phyloP scores from a whole-genome alignment of 257 asterid genomes.

The Rhazya stricta region DNA sequence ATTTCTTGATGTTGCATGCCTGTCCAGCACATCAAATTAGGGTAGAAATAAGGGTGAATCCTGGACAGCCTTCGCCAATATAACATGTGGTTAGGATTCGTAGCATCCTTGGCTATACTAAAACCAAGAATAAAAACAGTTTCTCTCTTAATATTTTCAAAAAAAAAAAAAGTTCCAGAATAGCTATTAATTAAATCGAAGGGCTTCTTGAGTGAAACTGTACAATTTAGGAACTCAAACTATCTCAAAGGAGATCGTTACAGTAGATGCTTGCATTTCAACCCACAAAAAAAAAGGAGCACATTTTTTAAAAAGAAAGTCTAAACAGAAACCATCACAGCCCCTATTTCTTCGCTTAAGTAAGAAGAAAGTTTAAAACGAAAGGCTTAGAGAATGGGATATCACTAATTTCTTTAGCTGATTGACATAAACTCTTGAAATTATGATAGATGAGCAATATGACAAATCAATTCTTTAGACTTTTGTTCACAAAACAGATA shows the following conservation, averaged over 20 bases:
- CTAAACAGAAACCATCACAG: too few relatives aligned
- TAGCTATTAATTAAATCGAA: neutral
- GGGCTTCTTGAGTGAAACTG: neutral
- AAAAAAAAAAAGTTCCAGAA: too few relatives aligned
- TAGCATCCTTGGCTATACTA: neutral
- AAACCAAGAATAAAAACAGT: neutral
- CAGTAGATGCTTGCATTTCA: neutral
- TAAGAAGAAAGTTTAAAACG: neutral
- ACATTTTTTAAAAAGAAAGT: neutral
- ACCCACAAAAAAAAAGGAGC: too few relatives aligned
- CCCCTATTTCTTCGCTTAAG: neutral
- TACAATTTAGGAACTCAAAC: neutral
- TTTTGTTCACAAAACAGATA: neutral
- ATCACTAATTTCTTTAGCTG: neutral
- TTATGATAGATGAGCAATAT: neutral
- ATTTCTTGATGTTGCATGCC: neutral
- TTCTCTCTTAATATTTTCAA: neutral
- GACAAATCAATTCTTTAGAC: too few relatives aligned
- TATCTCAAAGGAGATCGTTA: neutral
- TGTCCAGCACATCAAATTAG: neutral
- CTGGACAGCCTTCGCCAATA: neutral
- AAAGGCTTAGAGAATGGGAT: neutral
- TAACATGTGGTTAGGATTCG: neutral
- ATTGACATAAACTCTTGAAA: neutral
- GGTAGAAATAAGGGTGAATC: neutral